These are phyloP conservation scores for Diophrys appendiculata DNA, from an alignment of 73 alveolate genomes.

Conservation along the genomic window DNA sequence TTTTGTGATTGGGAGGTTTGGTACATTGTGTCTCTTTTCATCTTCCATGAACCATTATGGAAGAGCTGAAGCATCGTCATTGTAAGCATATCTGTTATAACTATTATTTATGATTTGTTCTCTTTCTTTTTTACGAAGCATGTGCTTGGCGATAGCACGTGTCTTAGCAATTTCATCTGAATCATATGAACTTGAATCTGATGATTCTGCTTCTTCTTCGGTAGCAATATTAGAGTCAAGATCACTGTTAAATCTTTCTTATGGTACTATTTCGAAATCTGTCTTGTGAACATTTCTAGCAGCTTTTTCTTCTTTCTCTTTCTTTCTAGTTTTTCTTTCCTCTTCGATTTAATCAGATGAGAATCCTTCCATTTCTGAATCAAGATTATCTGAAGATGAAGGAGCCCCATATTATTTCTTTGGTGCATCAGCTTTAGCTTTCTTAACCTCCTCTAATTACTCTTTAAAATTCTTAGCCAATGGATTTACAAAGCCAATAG, in stretches of 20 bases:
- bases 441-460: constrained; percentile 45
- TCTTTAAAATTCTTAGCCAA: constrained; percentile 12
- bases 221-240: not conserved
- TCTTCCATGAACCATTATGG: constrained; percentile 96
- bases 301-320: constrained; percentile 22
- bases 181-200: constrained; percentile 75
- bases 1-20: constrained; percentile 85
- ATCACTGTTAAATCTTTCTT: constrained; percentile 18
- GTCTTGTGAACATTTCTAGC: not conserved
- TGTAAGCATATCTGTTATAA: constrained; percentile 85
- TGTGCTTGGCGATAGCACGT: constrained; percentile 93
- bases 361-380: constrained; percentile 50
- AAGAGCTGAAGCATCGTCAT: constrained; percentile 82
- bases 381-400: not conserved
- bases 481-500: constrained; percentile 3
- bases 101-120: constrained; percentile 81
- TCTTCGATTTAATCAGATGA: constrained; percentile 68
- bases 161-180: constrained; percentile 96
- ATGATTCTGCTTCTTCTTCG: not conserved
- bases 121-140: constrained; percentile 93
- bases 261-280: constrained; percentile 16
- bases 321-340: constrained; percentile 11
- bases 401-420: not conserved
- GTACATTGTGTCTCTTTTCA: constrained; percentile 76
- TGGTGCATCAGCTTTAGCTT: not conserved